A percentile compares a stretch with the other conserved stretches of the same genome.
These are phyloP conservation scores for Lachnellula subtilissima DNA, from an alignment of 2,329 filamentous ascomycete genomes.

Conservation along the genomic window DNA sequence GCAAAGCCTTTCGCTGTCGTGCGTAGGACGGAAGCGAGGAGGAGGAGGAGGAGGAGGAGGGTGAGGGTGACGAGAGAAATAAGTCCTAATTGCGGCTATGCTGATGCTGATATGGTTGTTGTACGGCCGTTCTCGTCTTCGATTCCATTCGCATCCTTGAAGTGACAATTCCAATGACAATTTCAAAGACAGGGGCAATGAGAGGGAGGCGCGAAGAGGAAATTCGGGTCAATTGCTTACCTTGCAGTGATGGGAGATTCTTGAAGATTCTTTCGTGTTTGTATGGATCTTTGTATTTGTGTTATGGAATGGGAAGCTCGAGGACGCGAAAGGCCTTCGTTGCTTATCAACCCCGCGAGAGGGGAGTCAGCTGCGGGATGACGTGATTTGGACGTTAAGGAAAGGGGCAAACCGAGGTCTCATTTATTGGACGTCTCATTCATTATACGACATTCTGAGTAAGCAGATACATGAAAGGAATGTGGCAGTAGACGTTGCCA, in stretches of 20 bases:
- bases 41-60: not conserved
- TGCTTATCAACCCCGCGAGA: conserved; percentile 3
- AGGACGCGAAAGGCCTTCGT: not conserved
- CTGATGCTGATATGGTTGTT: not conserved
- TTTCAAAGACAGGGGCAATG: not conserved
- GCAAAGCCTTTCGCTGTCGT: too few species aligned
- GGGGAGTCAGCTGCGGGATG: not conserved
- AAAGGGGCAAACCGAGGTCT: not conserved
- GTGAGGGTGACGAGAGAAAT: not conserved
- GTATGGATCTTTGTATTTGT: not conserved
- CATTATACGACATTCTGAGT: not conserved
- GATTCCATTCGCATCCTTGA: not conserved
- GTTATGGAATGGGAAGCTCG: too few species aligned
- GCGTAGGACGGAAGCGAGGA: too few species aligned
- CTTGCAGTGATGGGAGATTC: not conserved
- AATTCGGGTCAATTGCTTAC: conserved; percentile 1
- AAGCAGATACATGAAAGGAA: not conserved
- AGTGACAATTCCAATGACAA: not conserved
- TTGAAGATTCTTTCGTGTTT: not conserved
- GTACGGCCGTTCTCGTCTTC: not conserved
- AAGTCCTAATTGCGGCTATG: not conserved
- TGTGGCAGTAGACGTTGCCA: not conserved
- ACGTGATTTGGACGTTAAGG: not conserved
- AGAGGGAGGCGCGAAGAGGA: not conserved
- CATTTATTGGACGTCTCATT: not conserved